Conservation (phyloP, 2,329 filamentous ascomycete genomes). For the Drechslerella stenobrocha region DNA sequence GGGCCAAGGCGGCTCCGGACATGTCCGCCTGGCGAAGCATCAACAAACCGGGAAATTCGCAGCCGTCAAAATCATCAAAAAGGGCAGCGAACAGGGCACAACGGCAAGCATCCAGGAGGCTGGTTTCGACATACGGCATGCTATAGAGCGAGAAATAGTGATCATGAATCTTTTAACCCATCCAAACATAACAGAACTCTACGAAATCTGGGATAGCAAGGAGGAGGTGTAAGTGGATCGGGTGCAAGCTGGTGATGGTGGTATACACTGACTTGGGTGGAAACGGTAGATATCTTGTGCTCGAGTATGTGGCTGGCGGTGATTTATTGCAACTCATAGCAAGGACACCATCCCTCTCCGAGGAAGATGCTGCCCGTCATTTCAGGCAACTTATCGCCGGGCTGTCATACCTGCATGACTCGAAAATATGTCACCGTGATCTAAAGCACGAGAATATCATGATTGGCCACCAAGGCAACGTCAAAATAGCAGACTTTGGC, state of each 20-base stretch:
- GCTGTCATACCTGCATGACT: conserved; percentile 86
- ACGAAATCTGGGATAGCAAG: conserved; percentile 97
- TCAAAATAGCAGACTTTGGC: conserved; percentile 96
- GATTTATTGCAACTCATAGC: conserved; percentile 89
- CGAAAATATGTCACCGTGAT: conserved; percentile 94
- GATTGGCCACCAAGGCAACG: conserved; percentile 71
- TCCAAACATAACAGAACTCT: conserved; percentile 88
- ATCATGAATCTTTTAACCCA: conserved; percentile 97
- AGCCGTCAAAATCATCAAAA: conserved; percentile 93
- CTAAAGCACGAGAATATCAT: conserved; percentile 97
- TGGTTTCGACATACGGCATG: conserved; percentile 48
- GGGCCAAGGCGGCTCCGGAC: conserved; percentile 84
- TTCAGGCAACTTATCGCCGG: conserved; percentile 94
- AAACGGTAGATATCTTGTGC: conserved; percentile 75
- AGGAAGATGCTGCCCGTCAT: conserved; percentile 78
- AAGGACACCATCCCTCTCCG: conserved; percentile 70
- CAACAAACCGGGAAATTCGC: conserved; percentile 75
- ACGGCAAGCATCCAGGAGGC: conserved; percentile 29
- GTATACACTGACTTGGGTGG: not conserved
- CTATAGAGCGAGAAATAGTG: conserved; percentile 90
- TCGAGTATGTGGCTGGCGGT: conserved; percentile 83
- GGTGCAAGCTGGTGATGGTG: not conserved
- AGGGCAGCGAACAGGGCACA: conserved; percentile 58
- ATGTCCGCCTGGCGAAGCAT: conserved; percentile 84
- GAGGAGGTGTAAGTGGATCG: conserved; percentile 77